These are phyloP conservation scores for Candida ipomoeae DNA, from an alignment of 805 yeast species.

Conservation along the genomic window DNA sequence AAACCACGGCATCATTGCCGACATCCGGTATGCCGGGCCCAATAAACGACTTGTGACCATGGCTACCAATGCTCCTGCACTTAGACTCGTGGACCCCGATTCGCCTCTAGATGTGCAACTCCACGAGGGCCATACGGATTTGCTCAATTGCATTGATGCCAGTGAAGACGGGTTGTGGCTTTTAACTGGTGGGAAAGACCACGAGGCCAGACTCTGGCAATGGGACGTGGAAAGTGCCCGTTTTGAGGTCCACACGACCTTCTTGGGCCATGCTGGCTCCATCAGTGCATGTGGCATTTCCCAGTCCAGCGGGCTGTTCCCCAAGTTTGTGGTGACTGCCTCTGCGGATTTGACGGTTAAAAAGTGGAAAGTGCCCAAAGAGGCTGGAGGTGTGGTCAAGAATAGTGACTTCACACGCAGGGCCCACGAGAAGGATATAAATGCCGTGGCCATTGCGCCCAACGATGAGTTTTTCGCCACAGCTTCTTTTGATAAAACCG, in stretches of 20 bases:
- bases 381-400: conserved; percentile 37
- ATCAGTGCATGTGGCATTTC: conserved; percentile 81
- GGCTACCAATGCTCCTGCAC: conserved; percentile 90
- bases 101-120: conserved; percentile 58
- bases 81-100: conserved; percentile 68
- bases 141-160: conserved; percentile 75
- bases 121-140: conserved; percentile 79
- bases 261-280: conserved; percentile 83
- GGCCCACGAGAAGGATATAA: conserved; percentile 96
- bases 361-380: conserved; percentile 71
- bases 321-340: conserved; percentile 75
- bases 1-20: conserved; percentile 94
- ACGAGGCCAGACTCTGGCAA: conserved; percentile 79
- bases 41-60: conserved; percentile 57
- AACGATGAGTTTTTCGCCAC: conserved; percentile 86
- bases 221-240: conserved; percentile 32
- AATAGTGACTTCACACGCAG: conserved; percentile 83
- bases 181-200: conserved; percentile 88
- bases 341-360: conserved; percentile 82
- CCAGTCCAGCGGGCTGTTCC: conserved; percentile 41
- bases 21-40: conserved; percentile 74
- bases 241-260: conserved; percentile 52
- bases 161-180: conserved; percentile 83
- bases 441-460: conserved; percentile 84
- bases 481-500: conserved; percentile 90